Conservation (phyloP, 2,329 filamentous ascomycete genomes). For the Colletotrichum chrysophilum region DNA sequence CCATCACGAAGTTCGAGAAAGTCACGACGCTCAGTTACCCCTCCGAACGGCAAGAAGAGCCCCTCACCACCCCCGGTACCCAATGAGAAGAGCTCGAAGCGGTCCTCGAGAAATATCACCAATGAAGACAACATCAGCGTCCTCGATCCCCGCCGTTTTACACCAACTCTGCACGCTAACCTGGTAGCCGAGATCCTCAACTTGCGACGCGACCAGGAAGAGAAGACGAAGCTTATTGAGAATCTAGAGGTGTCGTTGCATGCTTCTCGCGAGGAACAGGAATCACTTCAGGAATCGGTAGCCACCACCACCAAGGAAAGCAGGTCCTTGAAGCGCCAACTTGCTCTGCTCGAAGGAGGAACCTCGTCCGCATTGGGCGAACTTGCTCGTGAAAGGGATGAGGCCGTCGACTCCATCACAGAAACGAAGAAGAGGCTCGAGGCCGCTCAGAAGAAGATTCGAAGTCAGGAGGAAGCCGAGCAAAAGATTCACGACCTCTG, state of each 20-base stretch:
- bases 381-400: slow-evolving; percentile 83
- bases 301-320: slow-evolving; percentile 74
- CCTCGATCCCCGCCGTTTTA: slow-evolving; percentile 90
- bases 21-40: slow-evolving; percentile 72
- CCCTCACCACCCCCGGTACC: slow-evolving; percentile 62
- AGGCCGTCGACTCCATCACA: slow-evolving; percentile 72
- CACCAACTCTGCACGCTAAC: slow-evolving; percentile 91
- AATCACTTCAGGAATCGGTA: slow-evolving; percentile 68
- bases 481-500: slow-evolving; percentile 80
- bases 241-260: slow-evolving; percentile 79
- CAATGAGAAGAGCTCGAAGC: slow-evolving; percentile 49
- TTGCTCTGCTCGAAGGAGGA: slow-evolving; percentile 86
- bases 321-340: slow-evolving; percentile 81
- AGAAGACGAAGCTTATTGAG: slow-evolving; percentile 86
- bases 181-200: slow-evolving; percentile 93
- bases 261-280: slow-evolving; percentile 74
- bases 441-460: slow-evolving; percentile 75
- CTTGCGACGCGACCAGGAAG: slow-evolving; percentile 87
- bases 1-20: slow-evolving; percentile 67
- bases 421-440: slow-evolving; percentile 84
- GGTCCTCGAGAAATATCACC: slow-evolving; percentile 62
- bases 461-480: slow-evolving; percentile 82
- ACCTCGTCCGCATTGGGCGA: slow-evolving; percentile 86
- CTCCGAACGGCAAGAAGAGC: slow-evolving; percentile 55
- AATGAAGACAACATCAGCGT: slow-evolving; percentile 74